Base-by-base conservation (phyloP, 345 rosid genomes). In the Linum lewisii region DNA sequence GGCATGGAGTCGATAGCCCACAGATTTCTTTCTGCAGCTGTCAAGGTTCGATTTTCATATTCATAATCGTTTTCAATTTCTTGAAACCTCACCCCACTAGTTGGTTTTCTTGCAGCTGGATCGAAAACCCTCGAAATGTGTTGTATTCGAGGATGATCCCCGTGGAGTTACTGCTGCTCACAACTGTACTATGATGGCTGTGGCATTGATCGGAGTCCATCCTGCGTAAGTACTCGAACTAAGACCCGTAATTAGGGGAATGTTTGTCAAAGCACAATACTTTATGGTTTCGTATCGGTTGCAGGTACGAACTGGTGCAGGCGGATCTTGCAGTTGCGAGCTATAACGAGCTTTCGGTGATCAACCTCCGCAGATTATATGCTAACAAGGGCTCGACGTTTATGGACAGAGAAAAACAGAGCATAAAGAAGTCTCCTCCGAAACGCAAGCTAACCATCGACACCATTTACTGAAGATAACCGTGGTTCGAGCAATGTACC, bases 1-100 rank as follows among this genome's bases (percentile, higher is more conserved):
- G 98, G 95, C 58, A 92, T 86, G 98, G 98, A 88, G 68, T 87
- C 97, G 0, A 82, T 87, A 65, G 95, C 97, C 64, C 95, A 90
- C 70, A 74, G 84, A 69, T 87, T 87, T 76, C 94, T 90, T 45
- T 90, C 97, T 13, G 97, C 97, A 26, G 89, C 97, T 65, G 61
- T 90, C 68, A 90, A 87, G 97, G 97, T 92, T n/a, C n/a, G n/a
- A 74, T 62, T 24, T 34, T 18, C 16, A 65, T 22, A n/a, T n/a
- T n/a, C n/a, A n/a, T n/a, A n/a, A n/a, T n/a, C n/a, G n/a, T n/a
- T n/a, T n/a, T n/a, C n/a, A n/a, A n/a, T n/a, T n/a, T n/a, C n/a
- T n/a, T n/a, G n/a, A n/a, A n/a, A n/a, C n/a, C n/a, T n/a, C n/a
- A n/a, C n/a, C n/a, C n/a, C n/a, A n/a, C n/a, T n/a, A n/a, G n/a